phyloP scores from a whole-genome alignment of 306 rosid species.

The Cyamopsis tetragonoloba region DNA sequence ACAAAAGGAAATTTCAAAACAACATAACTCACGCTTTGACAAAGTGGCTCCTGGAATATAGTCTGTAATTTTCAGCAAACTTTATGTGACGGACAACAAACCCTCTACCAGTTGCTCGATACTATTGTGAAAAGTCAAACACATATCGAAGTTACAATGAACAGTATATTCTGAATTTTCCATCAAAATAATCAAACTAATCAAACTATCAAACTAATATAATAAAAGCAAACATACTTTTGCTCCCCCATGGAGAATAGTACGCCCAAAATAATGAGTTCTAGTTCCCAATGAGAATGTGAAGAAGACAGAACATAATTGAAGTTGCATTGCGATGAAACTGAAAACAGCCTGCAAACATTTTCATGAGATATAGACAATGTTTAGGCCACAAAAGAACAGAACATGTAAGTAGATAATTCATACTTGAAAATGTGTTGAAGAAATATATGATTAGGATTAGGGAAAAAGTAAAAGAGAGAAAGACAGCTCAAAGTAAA shows the following conservation, averaged over 20 bases:
- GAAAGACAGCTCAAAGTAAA: not conserved
- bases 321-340: constrained; percentile 97
- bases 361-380: constrained; percentile 1
- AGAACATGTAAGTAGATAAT: not conserved
- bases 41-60: constrained; percentile 94
- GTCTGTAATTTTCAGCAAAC: constrained; percentile 95
- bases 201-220: too few relatives aligned
- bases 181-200: not conserved
- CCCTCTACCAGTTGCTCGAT: constrained; percentile 99
- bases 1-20: not conserved
- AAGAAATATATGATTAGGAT: not conserved
- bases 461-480: not conserved
- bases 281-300: constrained; percentile 93
- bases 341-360: constrained; percentile 84
- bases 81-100: constrained; percentile 91
- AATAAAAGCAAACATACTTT: constrained; percentile 48
- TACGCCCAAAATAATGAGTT: constrained; percentile 98
- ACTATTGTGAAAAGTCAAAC: constrained; percentile 44
- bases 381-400: constrained; percentile 4
- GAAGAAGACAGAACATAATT: constrained; percentile 95
- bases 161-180: not conserved
- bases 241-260: constrained; percentile 97
- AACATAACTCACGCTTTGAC: constrained; percentile 82
- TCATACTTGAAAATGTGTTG: not conserved
- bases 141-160: constrained; percentile 9